Conservation (phyloP, 768 basidiomycete genomes). For the Ramaria rubella region DNA sequence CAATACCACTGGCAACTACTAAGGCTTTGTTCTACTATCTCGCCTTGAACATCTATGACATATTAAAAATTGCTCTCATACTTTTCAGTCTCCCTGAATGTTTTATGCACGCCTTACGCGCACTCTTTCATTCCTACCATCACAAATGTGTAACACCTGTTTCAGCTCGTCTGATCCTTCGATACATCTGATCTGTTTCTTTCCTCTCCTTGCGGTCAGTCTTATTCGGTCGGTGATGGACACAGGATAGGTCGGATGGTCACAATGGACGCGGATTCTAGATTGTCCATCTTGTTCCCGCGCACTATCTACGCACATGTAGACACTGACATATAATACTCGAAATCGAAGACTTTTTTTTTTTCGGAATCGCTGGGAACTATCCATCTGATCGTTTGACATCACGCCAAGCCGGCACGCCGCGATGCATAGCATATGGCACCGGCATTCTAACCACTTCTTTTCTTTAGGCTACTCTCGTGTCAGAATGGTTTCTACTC, state of each 20-base stretch:
- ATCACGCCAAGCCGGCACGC: too few species aligned
- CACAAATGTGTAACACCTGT: neutral
- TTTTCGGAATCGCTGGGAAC: too few species aligned
- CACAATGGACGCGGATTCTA: neutral
- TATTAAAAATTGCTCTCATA: neutral
- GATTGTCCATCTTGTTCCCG: neutral
- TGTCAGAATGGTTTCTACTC: constrained; percentile 28
- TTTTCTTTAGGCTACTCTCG: too few species aligned
- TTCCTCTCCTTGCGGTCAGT: neutral
- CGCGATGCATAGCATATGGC: too few species aligned
- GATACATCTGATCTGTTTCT: constrained; percentile 3
- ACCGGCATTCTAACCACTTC: too few species aligned
- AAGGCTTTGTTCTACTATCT: neutral
- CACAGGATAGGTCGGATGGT: neutral
- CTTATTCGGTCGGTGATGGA: constrained; percentile 1
- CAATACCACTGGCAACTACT: constrained; percentile 3
- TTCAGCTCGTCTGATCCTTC: neutral
- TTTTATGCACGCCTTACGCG: neutral
- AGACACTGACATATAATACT: neutral
- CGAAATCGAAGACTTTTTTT: too few species aligned
- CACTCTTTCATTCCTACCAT: neutral
- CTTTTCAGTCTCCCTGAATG: neutral
- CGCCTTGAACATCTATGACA: neutral
- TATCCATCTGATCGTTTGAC: too few species aligned
- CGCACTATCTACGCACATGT: constrained; percentile 3